Percentiles rank a stretch among this genome's conserved stretches.
These are phyloP conservation scores for Carpinus viminea DNA, from an alignment of 306 rosid species.

Conservation along the genomic window DNA sequence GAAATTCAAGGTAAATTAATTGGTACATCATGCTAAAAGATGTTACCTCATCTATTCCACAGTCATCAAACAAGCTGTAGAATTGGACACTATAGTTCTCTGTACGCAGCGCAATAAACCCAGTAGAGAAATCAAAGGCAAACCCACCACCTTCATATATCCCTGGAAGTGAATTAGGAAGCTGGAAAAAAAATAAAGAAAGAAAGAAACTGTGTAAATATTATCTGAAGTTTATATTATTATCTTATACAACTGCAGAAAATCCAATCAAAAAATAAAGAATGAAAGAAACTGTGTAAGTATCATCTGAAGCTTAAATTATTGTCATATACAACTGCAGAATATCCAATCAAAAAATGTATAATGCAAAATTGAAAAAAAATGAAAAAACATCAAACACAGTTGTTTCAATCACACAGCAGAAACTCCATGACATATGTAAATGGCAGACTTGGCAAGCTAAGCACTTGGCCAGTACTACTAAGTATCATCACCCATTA, in stretches of 20 bases:
- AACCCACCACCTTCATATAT: constrained; percentile 50
- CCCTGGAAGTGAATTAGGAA: constrained; percentile 57
- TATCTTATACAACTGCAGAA: constrained; percentile 8
- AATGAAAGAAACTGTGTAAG: too few species aligned
- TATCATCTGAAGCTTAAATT: too few species aligned
- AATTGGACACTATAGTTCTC: constrained; percentile 82
- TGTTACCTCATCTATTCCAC: constrained; percentile 78
- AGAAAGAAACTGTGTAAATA: constrained; percentile 14
- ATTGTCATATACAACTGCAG: too few species aligned
- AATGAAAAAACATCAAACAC: neutral
- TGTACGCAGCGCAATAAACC: constrained; percentile 73
- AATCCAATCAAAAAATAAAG: constrained; percentile 7
- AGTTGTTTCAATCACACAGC: neutral
- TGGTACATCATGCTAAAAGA: constrained; percentile 14
- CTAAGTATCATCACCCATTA: neutral
- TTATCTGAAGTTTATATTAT: constrained; percentile 18
- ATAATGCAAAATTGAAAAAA: constrained; percentile 1
- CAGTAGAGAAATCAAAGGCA: constrained; percentile 72
- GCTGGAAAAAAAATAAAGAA: constrained; percentile 41
- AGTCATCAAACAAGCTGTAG: constrained; percentile 81
- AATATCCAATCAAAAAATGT: neutral
- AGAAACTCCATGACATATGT: neutral
- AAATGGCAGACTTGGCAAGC: neutral
- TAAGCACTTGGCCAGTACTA: neutral
- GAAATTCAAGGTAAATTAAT: constrained; percentile 7